Percentiles rank a stretch among this genome's conserved stretches.
Evolutionary conservation across 2,329 filamentous ascomycete species (phyloP).

Genomic region (Neonectria magnoliae): DNA sequence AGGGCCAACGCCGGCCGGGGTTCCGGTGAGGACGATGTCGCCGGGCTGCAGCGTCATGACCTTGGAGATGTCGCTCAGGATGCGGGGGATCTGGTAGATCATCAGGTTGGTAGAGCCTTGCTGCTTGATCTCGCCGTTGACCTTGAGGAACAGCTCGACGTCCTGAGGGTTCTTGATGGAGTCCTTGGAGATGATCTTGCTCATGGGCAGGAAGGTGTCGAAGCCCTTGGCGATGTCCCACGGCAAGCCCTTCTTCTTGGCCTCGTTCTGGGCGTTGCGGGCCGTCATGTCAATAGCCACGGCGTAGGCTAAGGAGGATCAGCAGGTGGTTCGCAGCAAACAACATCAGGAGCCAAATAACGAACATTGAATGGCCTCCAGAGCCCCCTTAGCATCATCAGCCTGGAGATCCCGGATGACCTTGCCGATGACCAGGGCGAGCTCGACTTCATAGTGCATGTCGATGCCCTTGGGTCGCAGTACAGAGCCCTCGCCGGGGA

Average conservation of each 20-base stretch:
- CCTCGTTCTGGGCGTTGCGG: slow-evolving; percentile 93
- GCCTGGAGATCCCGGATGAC: slow-evolving; percentile 78
- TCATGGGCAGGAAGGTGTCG: slow-evolving; percentile 94
- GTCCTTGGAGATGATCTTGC: slow-evolving; percentile 80
- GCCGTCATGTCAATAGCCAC: slow-evolving; percentile 97
- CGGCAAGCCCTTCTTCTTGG: slow-evolving; percentile 92
- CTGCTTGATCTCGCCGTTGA: slow-evolving; percentile 84
- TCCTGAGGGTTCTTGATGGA: slow-evolving; percentile 88
- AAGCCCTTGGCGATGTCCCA: slow-evolving; percentile 98
- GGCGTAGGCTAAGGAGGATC: slow-evolving; percentile 72
- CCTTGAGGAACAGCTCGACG: slow-evolving; percentile 83
- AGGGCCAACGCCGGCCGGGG: slow-evolving; percentile 92
- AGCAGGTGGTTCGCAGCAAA: slow-evolving; percentile 8
- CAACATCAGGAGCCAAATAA: slow-evolving; percentile 14
- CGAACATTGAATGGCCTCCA: slow-evolving; percentile 84
- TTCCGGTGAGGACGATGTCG: slow-evolving; percentile 95
- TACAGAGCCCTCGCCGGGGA: slow-evolving; percentile 80
- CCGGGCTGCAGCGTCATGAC: slow-evolving; percentile 95
- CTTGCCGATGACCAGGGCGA: slow-evolving; percentile 89
- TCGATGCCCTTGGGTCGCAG: slow-evolving; percentile 84
- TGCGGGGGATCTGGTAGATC: slow-evolving; percentile 89
- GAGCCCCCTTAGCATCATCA: slow-evolving; percentile 77
- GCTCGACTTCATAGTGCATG: slow-evolving; percentile 94
- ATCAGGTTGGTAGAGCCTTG: slow-evolving; percentile 91
- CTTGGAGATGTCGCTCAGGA: slow-evolving; percentile 89